These are phyloP conservation scores for Suillus discolor DNA, from an alignment of 768 basidiomycete genomes.

Conservation along the genomic window DNA sequence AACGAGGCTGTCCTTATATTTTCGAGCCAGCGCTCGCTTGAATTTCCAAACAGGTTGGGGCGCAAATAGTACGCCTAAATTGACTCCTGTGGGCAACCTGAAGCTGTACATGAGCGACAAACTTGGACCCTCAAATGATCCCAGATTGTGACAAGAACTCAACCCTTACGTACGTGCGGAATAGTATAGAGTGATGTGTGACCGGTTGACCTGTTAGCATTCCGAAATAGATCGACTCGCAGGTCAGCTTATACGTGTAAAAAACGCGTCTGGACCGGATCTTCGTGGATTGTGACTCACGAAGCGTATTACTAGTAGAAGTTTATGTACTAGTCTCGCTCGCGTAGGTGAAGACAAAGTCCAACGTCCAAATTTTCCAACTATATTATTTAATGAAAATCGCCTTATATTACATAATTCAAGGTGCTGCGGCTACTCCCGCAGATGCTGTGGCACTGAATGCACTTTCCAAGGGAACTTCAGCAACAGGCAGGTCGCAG, in stretches of 20 bases:
- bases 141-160: slow-evolving; percentile 3
- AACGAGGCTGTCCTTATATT: neutral
- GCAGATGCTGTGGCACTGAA: slow-evolving; percentile 1
- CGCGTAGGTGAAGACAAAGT: too few species aligned
- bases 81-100: neutral
- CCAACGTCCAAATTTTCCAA: neutral
- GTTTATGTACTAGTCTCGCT: neutral
- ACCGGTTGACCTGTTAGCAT: too few species aligned
- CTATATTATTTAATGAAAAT: neutral
- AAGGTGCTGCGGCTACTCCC: slow-evolving; percentile 1
- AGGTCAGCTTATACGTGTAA: too few species aligned
- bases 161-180: neutral
- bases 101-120: neutral
- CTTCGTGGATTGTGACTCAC: neutral
- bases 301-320: neutral
- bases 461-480: neutral
- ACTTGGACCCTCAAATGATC: slow-evolving; percentile 2
- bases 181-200: neutral
- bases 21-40: neutral
- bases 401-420: neutral
- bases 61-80: neutral
- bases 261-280: neutral
- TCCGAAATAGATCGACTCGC: too few species aligned
- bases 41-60: neutral
- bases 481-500: neutral